A percentile compares a stretch with the other conserved stretches of the same genome.
phyloP scores from a whole-genome alignment of 148 eudicot genomes.

The Cornus controversa region DNA sequence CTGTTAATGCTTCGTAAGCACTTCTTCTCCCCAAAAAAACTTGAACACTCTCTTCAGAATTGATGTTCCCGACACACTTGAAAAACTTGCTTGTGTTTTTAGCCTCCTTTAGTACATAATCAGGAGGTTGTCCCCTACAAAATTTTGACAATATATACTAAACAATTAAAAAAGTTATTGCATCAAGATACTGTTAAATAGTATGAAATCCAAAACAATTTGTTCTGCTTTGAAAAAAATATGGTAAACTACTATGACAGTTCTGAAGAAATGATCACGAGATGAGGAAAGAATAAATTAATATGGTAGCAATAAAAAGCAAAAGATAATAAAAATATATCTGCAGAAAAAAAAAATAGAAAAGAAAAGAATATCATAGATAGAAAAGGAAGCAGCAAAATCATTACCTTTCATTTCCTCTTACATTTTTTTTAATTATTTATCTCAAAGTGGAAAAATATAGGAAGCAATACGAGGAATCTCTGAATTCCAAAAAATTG shows the following conservation, averaged over 20 bases:
- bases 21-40: constrained; percentile 41
- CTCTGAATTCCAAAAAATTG: neutral
- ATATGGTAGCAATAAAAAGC: no score
- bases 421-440: neutral
- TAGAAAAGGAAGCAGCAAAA: neutral
- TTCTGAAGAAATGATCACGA: neutral
- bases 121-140: constrained; percentile 94
- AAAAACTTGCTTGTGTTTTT: constrained; percentile 90
- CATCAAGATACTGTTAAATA: constrained; percentile 4
- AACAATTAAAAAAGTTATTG: constrained; percentile 17
- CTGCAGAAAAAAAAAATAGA: neutral
- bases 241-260: neutral
- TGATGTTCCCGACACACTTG: constrained; percentile 69
- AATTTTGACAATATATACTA: constrained; percentile 16
- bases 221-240: neutral
- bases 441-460: neutral
- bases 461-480: neutral
- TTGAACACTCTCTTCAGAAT: constrained; percentile 44
- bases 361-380: no score
- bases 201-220: constrained; percentile 12
- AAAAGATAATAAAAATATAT: no score
- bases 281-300: neutral
- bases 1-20: constrained; percentile 66
- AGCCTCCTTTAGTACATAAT: constrained; percentile 77
- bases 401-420: neutral